These are phyloP conservation scores for Phytophthora vignae DNA, from an alignment of 352 stramenopile species.

Conservation along the genomic window DNA sequence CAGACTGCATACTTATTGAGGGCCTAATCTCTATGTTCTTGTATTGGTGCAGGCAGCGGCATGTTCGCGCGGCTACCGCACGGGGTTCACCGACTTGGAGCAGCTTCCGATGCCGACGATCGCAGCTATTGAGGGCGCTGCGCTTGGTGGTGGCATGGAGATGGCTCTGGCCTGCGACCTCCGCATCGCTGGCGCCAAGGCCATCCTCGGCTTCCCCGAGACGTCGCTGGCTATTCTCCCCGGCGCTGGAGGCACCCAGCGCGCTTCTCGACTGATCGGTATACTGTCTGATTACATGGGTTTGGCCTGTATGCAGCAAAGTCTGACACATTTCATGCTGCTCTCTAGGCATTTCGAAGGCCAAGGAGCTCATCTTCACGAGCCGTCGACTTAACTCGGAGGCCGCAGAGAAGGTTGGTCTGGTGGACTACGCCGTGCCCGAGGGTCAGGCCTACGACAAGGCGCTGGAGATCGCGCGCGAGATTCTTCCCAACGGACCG, in stretches of 20 bases:
- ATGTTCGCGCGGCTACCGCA: slow-evolving; percentile 68
- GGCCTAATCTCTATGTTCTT: not conserved
- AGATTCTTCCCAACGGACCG: slow-evolving; percentile 93
- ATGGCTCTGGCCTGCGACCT: slow-evolving; percentile 94
- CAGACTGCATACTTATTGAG: not conserved
- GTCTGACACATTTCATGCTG: not conserved
- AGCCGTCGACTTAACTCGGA: slow-evolving; percentile 82
- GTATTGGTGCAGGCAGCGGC: slow-evolving; percentile 33
- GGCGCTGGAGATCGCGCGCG: slow-evolving; percentile 83
- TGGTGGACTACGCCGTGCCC: slow-evolving; percentile 91
- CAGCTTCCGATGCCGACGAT: slow-evolving; percentile 94
- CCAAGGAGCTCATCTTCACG: slow-evolving; percentile 96
- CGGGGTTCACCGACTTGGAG: slow-evolving; percentile 86
- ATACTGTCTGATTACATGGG: not conserved
- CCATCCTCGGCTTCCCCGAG: slow-evolving; percentile 91
- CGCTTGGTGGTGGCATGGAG: slow-evolving; percentile 92
- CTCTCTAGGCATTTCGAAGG: slow-evolving; percentile 75
- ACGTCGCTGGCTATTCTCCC: slow-evolving; percentile 94
- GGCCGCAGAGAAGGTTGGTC: slow-evolving; percentile 81
- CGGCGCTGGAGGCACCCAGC: slow-evolving; percentile 93
- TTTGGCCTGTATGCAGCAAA: not conserved
- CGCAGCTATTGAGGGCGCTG: slow-evolving; percentile 91
- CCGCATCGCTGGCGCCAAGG: slow-evolving; percentile 87
- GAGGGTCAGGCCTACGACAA: slow-evolving; percentile 72
- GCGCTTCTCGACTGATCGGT: slow-evolving; percentile 92